Base-by-base conservation (phyloP, 1,284 basidiomycete species). In the Cutaneotrichosporon sp. region DNA sequence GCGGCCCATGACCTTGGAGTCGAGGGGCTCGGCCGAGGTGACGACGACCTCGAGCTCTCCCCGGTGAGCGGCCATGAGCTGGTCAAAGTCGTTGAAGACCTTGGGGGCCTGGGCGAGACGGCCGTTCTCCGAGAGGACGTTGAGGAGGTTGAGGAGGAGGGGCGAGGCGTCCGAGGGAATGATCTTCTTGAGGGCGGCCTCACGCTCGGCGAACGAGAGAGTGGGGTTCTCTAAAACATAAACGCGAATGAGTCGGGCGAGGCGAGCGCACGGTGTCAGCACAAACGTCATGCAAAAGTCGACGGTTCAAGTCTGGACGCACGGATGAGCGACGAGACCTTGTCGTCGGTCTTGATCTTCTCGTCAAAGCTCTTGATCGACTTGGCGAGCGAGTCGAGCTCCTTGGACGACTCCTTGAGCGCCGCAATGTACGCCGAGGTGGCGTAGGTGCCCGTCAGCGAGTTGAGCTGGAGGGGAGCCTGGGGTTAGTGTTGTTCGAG, bases 1-100 rank as follows among this genome's bases (percentile, higher is more conserved):
- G 61, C 84, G 83, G 60, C 86, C 80, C 61, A 86, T 74, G 65
- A 88, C 84, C 78, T 80, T 86, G 56, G 84, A 77, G 62, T 77
- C 76, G 53, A 97, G 80, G 15, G 90, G 83, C 47, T 83, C 68
- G 22, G 91, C 90, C 39, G 88, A 91, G 52, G 93, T 97, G 75
- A 98, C 88, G 53, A 84, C 82, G 59, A 98, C 88, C 70, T 87
- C 89, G 63, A 97, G 80, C 78, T 98, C 94, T 64, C 94, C 94
- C 74, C 83, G 87, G 83, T 97, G 84, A 67, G 87, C 85, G 53
- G 88, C 79, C 64, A 96, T 87, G 63, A 97, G 84, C 73, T 87
- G 84, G 65, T 90, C 84, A 79, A 97, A 97, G 60, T 88, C 91
- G 69, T 88, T 84, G 66, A 97, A 90, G 59, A 96, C 90, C 65